phyloP scores from a whole-genome alignment of 2,329 filamentous ascomycete genomes.

The Cyclaneusma minus region DNA sequence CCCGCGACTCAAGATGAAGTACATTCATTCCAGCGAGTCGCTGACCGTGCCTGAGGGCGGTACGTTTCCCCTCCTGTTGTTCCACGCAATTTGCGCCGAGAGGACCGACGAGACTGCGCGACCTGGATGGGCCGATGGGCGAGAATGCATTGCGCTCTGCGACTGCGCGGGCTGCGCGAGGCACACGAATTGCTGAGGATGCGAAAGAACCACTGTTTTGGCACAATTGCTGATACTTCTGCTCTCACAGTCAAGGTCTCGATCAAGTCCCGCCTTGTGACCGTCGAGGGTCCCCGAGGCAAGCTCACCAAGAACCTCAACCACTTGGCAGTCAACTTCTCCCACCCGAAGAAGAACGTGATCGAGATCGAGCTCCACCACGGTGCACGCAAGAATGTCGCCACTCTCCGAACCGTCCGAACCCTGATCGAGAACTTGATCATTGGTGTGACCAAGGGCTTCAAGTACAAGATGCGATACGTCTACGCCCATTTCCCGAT shows the following conservation, averaged over 20 bases:
- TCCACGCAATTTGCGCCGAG: constrained; percentile 3
- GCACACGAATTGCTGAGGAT: too few species aligned
- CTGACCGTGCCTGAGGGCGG: constrained; percentile 93
- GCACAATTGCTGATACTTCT: constrained; percentile 20
- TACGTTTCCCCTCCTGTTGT: constrained; percentile 39
- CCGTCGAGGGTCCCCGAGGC: constrained; percentile 93
- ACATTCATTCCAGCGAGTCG: constrained; percentile 97
- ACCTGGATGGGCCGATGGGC: constrained; percentile 4
- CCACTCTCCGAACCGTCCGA: constrained; percentile 93
- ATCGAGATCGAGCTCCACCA: constrained; percentile 99
- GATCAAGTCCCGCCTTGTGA: constrained; percentile 95
- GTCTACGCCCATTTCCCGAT: constrained; percentile 99
- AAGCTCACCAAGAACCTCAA: constrained; percentile 95
- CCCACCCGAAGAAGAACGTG: constrained; percentile 65
- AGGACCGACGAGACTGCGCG: neutral
- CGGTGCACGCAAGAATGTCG: constrained; percentile 93
- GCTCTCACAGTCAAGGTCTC: constrained; percentile 70
- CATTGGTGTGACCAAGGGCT: constrained; percentile 95
- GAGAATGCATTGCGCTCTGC: constrained; percentile 3
- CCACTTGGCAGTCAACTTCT: constrained; percentile 94
- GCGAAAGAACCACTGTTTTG: constrained; percentile 1
- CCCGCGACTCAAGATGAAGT: constrained; percentile 71
- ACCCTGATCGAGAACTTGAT: constrained; percentile 98
- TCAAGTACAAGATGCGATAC: constrained; percentile 99
- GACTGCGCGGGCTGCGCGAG: too few species aligned